A percentile compares a stretch with the other conserved stretches of the same genome.
Conservation (phyloP, 164 flowering plant species). For the Vitis rupestris region DNA sequence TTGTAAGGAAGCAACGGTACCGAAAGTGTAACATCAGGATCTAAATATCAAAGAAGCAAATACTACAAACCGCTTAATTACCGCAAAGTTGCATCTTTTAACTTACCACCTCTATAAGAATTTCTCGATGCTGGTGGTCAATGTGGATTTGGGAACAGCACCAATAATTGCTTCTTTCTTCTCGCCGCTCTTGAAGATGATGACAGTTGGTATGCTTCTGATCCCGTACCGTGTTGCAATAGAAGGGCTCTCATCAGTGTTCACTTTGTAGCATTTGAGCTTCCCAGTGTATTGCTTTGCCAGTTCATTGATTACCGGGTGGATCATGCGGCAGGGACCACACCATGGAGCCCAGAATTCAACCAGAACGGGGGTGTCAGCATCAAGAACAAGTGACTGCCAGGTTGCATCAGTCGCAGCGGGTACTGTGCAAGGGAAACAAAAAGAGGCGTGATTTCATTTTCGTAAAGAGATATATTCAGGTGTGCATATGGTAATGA, state of each 20-base stretch:
- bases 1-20: constrained; percentile 7
- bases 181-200: constrained; percentile 84
- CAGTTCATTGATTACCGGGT: constrained; percentile 69
- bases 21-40: background rate
- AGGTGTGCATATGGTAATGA: too few species aligned
- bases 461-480: background rate
- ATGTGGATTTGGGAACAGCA: constrained; percentile 81
- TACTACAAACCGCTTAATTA: constrained; percentile 3
- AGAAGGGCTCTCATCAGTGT: constrained; percentile 73
- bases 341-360: constrained; percentile 99
- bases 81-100: background rate
- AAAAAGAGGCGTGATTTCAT: background rate
- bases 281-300: constrained; percentile 68
- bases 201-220: constrained; percentile 87
- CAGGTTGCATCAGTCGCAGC: constrained; percentile 61
- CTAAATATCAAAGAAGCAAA: background rate
- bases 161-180: constrained; percentile 88
- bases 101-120: constrained; percentile 47
- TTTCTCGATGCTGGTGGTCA: constrained; percentile 71
- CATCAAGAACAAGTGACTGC: constrained; percentile 64
- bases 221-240: constrained; percentile 76
- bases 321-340: constrained; percentile 94
- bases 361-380: constrained; percentile 63
- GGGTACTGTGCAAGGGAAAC: constrained; percentile 47
- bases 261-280: constrained; percentile 75